phyloP scores from a whole-genome alignment of 2,329 filamentous ascomycete species.

The Fusarium camptoceras region DNA sequence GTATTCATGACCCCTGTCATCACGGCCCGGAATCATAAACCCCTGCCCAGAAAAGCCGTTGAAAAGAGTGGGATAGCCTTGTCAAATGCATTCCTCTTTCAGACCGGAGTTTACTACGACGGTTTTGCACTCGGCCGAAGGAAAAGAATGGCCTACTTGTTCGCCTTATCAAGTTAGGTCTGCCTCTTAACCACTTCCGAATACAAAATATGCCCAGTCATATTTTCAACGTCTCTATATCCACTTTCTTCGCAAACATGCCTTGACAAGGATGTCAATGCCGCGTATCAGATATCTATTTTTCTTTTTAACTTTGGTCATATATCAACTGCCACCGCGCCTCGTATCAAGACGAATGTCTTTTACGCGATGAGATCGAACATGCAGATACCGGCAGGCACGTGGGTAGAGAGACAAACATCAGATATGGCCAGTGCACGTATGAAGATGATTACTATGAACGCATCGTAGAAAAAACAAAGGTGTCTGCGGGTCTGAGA shows the following conservation, averaged over 20 bases:
- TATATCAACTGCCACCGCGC: not conserved
- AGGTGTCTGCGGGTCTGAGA: not conserved
- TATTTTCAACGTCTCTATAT: not conserved
- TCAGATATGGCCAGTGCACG: not conserved
- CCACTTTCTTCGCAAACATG: constrained; percentile 11
- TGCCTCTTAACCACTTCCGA: not conserved
- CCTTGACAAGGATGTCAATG: constrained; percentile 9
- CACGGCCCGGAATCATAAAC: not conserved
- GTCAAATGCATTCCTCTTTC: not conserved
- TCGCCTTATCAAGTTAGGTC: too few relatives aligned
- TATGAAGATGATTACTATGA: not conserved
- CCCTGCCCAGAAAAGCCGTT: not conserved
- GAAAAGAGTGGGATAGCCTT: not conserved
- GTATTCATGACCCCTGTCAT: not conserved
- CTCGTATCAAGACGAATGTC: not conserved
- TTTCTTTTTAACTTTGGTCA: not conserved
- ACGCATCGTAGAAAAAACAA: not conserved
- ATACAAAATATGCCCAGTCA: constrained; percentile 6
- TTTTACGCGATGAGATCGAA: not conserved
- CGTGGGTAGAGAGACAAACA: not conserved
- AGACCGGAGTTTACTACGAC: not conserved
- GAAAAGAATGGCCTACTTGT: not conserved
- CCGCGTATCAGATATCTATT: not conserved
- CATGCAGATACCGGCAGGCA: not conserved
- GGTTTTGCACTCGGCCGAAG: not conserved